Base-by-base conservation (phyloP, 768 basidiomycete species). In the Suillus weaverae region DNA sequence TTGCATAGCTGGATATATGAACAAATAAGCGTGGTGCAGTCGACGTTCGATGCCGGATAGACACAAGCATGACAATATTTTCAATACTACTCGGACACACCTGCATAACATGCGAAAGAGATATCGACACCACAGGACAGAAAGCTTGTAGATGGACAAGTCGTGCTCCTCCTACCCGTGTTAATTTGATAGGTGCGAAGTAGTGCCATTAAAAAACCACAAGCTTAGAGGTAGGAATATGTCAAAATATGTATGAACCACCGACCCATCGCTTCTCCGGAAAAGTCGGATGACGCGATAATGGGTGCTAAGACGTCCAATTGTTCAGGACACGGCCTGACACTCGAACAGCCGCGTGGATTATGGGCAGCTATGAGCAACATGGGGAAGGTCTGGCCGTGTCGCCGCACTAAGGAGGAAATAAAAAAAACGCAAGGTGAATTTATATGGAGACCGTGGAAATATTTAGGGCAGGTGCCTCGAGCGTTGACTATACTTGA, bases 261-360 rank as follows among this genome's bases (percentile, higher is more conserved):
- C 91, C 91, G 89, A 90, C 91, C 91, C 91, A 81, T 87, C 88
- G 72, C 76, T 81, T 80, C 82, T 80, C 78, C 82, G 59, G 69
- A 69, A 73, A 76, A 62, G 63, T 35, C 54, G 63, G 76, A 76
- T 75, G 82, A 83, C 78, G 82, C 78, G 85, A 88, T 73, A 82
- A 71, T 78, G 89, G 90, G 91, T 92, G 60, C 90, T 93, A 70
- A 92, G 91, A 92, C 83, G 89, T 88, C 87, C 90, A 76, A 66
- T 90, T 79, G 65, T 69, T 92, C 90, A 83, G 80, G 81, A 81
- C 91, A 89, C 89, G 84, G 83, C 88, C 82, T 91, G 91, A 93
- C 91, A 91, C 91, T 93, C 91, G 75, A 92, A 92, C 90, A 76
- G 82, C 89, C 83, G 86, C 88, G 81, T 90, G 73, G 71, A 78